phyloP scores from a whole-genome alignment of 371 early-diverging fungal genomes.

The Rhizopus arrhizus region DNA sequence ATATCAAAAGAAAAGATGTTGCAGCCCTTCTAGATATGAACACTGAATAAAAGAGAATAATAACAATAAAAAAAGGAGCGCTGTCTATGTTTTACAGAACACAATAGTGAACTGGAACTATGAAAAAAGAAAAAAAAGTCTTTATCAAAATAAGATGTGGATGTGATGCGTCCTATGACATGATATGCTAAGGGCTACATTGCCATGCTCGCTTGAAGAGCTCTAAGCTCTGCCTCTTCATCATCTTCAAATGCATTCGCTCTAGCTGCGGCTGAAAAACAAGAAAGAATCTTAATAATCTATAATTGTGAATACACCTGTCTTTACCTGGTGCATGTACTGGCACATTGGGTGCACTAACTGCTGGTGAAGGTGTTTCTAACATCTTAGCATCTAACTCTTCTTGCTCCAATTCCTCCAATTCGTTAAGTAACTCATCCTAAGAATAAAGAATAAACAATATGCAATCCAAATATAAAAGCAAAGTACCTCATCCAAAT shows the following conservation, averaged over 20 bases:
- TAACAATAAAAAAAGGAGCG: too few species aligned
- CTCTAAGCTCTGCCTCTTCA: conserved; percentile 86
- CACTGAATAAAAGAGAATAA: too few species aligned
- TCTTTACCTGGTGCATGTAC: conserved; percentile 65
- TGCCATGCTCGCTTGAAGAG: conserved; percentile 81
- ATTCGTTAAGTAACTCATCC: conserved; percentile 90
- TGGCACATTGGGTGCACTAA: conserved; percentile 65
- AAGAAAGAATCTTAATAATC: too few species aligned
- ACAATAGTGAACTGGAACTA: too few species aligned
- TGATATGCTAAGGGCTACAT: conserved; percentile 13
- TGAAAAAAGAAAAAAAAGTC: too few species aligned
- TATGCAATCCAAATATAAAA: too few species aligned
- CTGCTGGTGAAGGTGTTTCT: conserved; percentile 70
- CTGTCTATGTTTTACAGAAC: too few species aligned
- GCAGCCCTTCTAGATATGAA: conserved; percentile 6
- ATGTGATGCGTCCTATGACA: too few species aligned
- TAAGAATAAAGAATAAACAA: conserved; percentile 12
- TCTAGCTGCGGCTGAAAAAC: conserved; percentile 7
- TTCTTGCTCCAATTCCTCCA: conserved; percentile 94
- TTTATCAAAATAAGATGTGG: too few species aligned
- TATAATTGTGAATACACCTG: too few species aligned
- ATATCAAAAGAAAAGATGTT: conserved; percentile 17
- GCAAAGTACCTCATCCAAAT: conserved; percentile 77
- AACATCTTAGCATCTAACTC: conserved; percentile 87
- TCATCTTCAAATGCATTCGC: conserved; percentile 66